Evolutionary conservation across 2,329 filamentous ascomycete species (phyloP).

Genomic region (Aureobasidium sp.): DNA sequence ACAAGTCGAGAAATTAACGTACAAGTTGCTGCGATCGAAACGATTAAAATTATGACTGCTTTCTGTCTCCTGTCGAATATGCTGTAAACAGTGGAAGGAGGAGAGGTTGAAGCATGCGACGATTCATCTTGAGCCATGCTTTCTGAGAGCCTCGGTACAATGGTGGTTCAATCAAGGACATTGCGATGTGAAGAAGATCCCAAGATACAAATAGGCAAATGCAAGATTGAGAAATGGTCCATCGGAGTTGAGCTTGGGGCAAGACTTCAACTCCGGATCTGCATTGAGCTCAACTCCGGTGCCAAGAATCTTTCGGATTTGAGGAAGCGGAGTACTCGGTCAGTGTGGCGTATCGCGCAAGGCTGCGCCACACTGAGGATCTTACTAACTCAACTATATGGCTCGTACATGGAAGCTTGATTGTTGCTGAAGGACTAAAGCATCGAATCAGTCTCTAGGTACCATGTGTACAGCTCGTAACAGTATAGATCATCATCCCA

Average conservation of each 20-base stretch:
- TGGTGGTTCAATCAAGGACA: not conserved
- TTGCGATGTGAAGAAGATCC: not conserved
- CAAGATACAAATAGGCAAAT: no score
- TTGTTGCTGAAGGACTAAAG: no score
- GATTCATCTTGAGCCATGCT: not conserved
- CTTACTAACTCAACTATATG: no score
- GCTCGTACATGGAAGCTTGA: no score
- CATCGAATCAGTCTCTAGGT: not conserved
- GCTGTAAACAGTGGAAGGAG: not conserved
- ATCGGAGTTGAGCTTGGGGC: no score
- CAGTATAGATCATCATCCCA: slow-evolving; percentile 47
- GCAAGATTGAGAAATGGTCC: no score
- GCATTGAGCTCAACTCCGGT: no score
- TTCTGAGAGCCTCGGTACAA: not conserved
- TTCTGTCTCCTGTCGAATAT: not conserved
- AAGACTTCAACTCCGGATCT: no score
- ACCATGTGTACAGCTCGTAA: slow-evolving; percentile 27
- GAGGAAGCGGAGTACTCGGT: no score
- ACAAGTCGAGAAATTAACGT: not conserved
- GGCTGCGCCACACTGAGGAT: no score
- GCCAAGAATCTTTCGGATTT: no score
- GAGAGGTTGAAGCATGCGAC: not conserved
- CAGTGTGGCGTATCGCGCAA: no score
- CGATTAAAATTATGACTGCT: not conserved
- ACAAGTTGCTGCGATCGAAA: not conserved